Base-by-base conservation (phyloP, 768 basidiomycete species). In the Ramaria sp. region DNA sequence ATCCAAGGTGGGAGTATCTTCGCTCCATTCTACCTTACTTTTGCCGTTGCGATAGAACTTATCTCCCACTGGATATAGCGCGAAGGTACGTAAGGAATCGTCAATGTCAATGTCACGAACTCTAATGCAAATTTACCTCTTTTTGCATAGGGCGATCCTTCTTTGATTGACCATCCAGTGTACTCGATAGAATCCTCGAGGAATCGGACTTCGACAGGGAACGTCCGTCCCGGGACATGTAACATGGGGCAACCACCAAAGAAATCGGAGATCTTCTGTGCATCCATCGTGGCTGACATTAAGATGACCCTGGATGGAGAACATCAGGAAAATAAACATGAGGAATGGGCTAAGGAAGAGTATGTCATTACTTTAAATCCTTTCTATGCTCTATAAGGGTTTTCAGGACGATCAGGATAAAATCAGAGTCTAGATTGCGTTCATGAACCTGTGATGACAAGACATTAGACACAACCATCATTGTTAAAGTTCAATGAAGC, bases 211-310 rank as follows among this genome's bases (percentile, higher is more conserved):
- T 88, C 83, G 5, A 98, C 95, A 33, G 95, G 95, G 71, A 90
- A 98, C 1, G 93, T 97, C 17, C 95, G 81, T 3, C 95, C 96
- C 17, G 94, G 94, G 30, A 99, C 88, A 59, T 85, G 82, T 12
- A 98, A 74, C 17, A 83, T 80, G 0, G 91, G 91, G 63, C 76
- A 77, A 47, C 81, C 81, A n/a, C 85, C 89, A 66, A 98, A 96
- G 68, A 86, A 97, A 13, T 69, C 72, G 11, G 93, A 88, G 41
- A 98, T 82, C 72, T 93, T 93, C 55, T 89, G 84, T 1, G 91
- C 84, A 62, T 99, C 92, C 24, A 96, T 75, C 0, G 96, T 99
- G 0, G 96, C 95, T 33, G 92, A 95, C 95, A 99, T 99, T 48
- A 98, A 77, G 15, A 97, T 81, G 41, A 99, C 82, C 70, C 91